Evolutionary conservation across 2,329 filamentous ascomycete genomes (phyloP).

Genomic region (Colletotrichum falcatum): DNA sequence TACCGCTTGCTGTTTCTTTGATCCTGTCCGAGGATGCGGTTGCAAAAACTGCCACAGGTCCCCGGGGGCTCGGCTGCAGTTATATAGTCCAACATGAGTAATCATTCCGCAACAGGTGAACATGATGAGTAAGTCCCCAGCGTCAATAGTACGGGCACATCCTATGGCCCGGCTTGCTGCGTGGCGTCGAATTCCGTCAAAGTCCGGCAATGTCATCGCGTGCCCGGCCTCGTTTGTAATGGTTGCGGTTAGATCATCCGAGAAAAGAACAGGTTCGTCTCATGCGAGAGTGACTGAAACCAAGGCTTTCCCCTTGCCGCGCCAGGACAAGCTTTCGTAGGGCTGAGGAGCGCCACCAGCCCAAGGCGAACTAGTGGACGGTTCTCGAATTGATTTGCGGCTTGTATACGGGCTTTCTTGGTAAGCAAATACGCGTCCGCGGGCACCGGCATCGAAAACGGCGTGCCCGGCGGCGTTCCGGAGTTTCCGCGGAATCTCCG

Average conservation of each 20-base stretch:
- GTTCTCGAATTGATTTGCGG: too few relatives aligned
- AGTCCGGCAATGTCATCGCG: neutral
- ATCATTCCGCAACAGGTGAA: neutral
- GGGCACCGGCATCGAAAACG: neutral
- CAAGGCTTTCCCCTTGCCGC: neutral
- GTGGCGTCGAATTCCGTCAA: constrained; percentile 14
- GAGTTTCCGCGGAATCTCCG: neutral
- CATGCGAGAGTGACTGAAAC: neutral
- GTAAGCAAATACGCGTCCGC: neutral
- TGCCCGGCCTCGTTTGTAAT: neutral
- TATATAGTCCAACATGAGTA: neutral
- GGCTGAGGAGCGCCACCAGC: constrained; percentile 26
- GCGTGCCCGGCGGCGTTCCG: neutral
- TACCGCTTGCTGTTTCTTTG: too few relatives aligned
- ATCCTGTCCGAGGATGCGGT: neutral
- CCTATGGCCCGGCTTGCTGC: neutral
- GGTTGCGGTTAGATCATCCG: too few relatives aligned
- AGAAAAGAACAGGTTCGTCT: neutral
- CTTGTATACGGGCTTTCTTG: too few relatives aligned
- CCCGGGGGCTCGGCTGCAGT: neutral
- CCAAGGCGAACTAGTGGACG: neutral
- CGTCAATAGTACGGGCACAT: neutral
- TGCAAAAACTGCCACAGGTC: too few relatives aligned
- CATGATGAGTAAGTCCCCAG: constrained; percentile 33
- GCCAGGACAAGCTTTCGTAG: neutral